Conservation (phyloP, 2,329 filamentous ascomycete species). For the Nigrospora oryzae region DNA sequence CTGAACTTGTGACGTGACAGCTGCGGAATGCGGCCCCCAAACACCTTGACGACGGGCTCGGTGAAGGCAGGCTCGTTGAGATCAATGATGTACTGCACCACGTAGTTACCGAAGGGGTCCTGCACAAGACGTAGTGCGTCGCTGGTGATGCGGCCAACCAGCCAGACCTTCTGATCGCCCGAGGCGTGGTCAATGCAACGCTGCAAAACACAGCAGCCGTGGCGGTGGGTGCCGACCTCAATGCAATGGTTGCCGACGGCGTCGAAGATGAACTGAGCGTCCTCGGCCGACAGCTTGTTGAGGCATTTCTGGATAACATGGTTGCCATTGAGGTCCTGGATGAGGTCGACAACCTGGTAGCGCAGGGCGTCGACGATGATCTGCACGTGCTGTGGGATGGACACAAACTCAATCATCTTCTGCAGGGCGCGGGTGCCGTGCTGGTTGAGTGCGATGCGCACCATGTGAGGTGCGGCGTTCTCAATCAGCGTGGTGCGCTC, state of each 20-base stretch:
- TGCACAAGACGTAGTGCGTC: conserved; percentile 87
- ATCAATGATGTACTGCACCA: conserved; percentile 97
- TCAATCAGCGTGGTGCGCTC: conserved; percentile 89
- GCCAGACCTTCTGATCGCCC: conserved; percentile 76
- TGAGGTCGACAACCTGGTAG: conserved; percentile 81
- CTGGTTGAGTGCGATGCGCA: conserved; percentile 90
- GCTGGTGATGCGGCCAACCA: conserved; percentile 79
- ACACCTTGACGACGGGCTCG: conserved; percentile 75
- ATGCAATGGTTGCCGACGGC: conserved; percentile 83
- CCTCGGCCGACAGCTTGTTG: conserved; percentile 76
- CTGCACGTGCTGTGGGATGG: conserved; percentile 73
- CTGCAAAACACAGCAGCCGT: conserved; percentile 96
- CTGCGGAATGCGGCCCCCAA: conserved; percentile 62
- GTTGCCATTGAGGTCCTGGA: conserved; percentile 96
- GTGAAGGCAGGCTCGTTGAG: conserved; percentile 83
- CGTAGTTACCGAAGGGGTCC: conserved; percentile 97
- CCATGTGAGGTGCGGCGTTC: conserved; percentile 80
- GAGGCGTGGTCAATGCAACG: conserved; percentile 97
- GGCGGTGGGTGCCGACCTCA: conserved; percentile 89
- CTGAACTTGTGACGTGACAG: conserved; percentile 96
- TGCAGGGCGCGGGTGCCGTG: conserved; percentile 93
- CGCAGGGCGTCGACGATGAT: conserved; percentile 81
- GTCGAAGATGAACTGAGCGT: conserved; percentile 95
- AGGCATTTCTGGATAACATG: conserved; percentile 99
- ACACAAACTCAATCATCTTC: conserved; percentile 99